A percentile compares a stretch with the other conserved stretches of the same genome.
Evolutionary conservation across 257 asterid species (phyloP).

Genomic region (Coffea canephora): DNA sequence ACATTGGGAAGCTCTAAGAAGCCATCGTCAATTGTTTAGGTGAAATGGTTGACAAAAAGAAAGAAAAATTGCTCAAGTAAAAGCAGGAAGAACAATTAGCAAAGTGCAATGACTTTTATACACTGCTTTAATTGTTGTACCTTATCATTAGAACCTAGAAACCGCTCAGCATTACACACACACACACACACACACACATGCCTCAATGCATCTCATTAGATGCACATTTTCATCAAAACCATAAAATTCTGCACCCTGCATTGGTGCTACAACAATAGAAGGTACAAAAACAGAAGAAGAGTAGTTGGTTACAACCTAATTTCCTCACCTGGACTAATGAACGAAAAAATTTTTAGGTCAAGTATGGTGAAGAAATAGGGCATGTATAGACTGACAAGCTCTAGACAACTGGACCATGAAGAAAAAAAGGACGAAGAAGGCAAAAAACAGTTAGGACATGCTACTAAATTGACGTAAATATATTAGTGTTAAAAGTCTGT

Average conservation of each 20-base stretch:
- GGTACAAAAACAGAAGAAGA: neutral
- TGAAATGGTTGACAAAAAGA: too few relatives aligned
- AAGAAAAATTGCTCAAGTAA: neutral
- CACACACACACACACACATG: neutral
- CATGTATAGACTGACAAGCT: neutral
- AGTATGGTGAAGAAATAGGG: neutral
- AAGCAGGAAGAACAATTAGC: neutral
- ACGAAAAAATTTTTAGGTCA: slow-evolving; percentile 4
- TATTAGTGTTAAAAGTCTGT: neutral
- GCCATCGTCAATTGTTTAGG: too few relatives aligned
- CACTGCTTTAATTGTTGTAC: neutral
- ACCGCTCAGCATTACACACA: neutral
- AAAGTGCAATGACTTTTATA: neutral
- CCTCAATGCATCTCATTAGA: neutral
- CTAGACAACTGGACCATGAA: neutral
- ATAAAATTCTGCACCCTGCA: neutral
- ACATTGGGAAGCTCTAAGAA: neutral
- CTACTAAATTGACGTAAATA: neutral
- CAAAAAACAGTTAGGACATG: neutral
- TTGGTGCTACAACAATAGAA: neutral
- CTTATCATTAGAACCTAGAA: neutral
- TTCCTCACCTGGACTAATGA: slow-evolving; percentile 2
- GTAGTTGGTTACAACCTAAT: neutral
- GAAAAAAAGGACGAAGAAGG: neutral
- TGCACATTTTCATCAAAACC: neutral